Conservation (phyloP, 768 basidiomycete genomes). For the Mycena vulgaris region DNA sequence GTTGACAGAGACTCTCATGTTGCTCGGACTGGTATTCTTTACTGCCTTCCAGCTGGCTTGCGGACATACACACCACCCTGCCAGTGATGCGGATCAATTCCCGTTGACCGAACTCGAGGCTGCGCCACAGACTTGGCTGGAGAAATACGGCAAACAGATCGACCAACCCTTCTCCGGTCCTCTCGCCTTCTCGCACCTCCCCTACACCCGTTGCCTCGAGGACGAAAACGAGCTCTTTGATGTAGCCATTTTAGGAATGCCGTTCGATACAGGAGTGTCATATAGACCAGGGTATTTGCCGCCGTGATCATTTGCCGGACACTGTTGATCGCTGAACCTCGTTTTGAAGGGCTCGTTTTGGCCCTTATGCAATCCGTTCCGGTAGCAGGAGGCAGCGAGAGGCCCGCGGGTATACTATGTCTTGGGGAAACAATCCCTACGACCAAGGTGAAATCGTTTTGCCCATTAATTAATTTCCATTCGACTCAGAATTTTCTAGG, state of each 20-base stretch:
- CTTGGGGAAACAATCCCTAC: constrained; percentile 83
- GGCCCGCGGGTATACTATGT: constrained; percentile 72
- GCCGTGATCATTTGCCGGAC: neutral
- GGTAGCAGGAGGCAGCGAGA: constrained; percentile 80
- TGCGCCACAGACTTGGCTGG: constrained; percentile 63
- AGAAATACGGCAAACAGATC: constrained; percentile 82
- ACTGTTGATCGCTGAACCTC: neutral
- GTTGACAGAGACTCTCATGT: constrained; percentile 25
- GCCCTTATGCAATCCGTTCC: constrained; percentile 87
- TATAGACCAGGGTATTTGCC: constrained; percentile 66
- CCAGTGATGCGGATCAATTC: constrained; percentile 5
- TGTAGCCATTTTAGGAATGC: constrained; percentile 86
- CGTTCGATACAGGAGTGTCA: constrained; percentile 81
- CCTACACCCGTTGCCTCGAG: constrained; percentile 81
- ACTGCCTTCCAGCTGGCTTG: neutral
- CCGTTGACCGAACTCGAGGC: constrained; percentile 29
- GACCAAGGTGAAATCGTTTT: constrained; percentile 34
- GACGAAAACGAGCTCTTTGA: constrained; percentile 70
- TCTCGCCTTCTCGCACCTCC: constrained; percentile 86
- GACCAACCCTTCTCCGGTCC: constrained; percentile 88
- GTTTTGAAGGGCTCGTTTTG: constrained; percentile 84
- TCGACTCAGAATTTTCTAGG: constrained; percentile 47
- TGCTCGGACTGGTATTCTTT: constrained; percentile 7
- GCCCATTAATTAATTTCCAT: neutral
- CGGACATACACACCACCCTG: neutral